A percentile compares a stretch with the other conserved stretches of the same genome.
These are phyloP conservation scores for Melampsora larici-populina DNA, from an alignment of 1,284 basidiomycete genomes.

Conservation along the genomic window DNA sequence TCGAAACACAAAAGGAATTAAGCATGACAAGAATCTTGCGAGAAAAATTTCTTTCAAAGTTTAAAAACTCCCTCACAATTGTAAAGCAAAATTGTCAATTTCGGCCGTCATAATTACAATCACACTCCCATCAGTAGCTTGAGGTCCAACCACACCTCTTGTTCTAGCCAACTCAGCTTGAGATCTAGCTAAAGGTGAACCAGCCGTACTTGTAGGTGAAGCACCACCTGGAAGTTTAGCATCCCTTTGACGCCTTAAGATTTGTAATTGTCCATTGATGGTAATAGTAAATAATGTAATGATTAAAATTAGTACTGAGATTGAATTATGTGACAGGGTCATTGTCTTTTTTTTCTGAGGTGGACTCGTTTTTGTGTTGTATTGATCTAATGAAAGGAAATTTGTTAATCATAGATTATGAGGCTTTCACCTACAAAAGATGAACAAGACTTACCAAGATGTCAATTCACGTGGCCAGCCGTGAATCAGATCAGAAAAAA, in stretches of 20 bases:
- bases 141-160: constrained; percentile 6
- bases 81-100: constrained; percentile 30
- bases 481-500: too few species aligned
- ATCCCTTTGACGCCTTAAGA: background rate
- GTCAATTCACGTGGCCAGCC: too few species aligned
- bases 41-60: too few species aligned
- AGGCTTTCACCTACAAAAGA: too few species aligned
- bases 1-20: background rate
- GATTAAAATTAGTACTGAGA: background rate
- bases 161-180: constrained; percentile 33
- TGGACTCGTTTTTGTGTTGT: too few species aligned
- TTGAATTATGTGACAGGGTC: too few species aligned
- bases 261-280: background rate
- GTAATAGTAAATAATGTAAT: background rate
- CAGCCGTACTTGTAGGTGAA: too few species aligned
- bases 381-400: too few species aligned
- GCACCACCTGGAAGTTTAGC: constrained; percentile 13
- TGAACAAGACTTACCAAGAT: too few species aligned
- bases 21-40: background rate
- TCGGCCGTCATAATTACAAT: constrained; percentile 38
- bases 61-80: constrained; percentile 43
- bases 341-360: too few species aligned
- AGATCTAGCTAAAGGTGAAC: background rate
- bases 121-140: constrained; percentile 11
- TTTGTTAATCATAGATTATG: too few species aligned